These are phyloP conservation scores for Coniophora puteana DNA, from an alignment of 1,284 basidiomycete genomes.

Conservation along the genomic window DNA sequence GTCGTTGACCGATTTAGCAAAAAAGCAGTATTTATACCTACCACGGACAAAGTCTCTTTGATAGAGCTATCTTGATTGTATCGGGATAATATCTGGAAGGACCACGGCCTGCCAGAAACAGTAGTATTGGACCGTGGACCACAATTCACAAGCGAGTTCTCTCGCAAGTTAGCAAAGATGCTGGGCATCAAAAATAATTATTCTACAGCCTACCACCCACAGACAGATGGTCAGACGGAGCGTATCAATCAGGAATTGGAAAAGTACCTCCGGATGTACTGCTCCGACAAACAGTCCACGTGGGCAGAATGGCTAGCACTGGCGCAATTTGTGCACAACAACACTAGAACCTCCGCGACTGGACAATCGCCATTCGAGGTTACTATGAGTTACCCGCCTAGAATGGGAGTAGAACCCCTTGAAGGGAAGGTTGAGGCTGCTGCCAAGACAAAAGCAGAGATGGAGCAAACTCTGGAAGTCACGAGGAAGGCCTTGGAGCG, in stretches of 20 bases:
- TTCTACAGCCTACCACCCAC: conserved; percentile 14
- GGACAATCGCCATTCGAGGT: conserved; percentile 32
- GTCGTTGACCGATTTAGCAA: conserved; percentile 37
- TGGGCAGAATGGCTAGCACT: conserved; percentile 32
- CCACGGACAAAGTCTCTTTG: conserved; percentile 20
- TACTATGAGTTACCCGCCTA: conserved; percentile 31
- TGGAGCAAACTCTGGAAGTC: too few species aligned
- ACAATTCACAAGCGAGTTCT: too few species aligned
- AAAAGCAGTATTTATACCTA: conserved; percentile 31
- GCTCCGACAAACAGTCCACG: conserved; percentile 32
- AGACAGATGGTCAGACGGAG: conserved; percentile 33
- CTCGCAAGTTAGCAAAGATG: too few species aligned
- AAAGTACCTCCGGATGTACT: conserved; percentile 30
- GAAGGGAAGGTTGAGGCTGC: neutral
- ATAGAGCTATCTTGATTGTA: conserved; percentile 15
- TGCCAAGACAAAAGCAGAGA: neutral
- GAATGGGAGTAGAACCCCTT: conserved; percentile 4
- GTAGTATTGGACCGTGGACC: neutral
- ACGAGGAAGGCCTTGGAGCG: neutral
- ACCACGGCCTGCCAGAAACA: neutral
- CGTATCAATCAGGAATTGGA: conserved; percentile 37
- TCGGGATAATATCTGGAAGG: neutral
- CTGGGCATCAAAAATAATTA: conserved; percentile 15
- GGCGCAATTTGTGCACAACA: neutral
- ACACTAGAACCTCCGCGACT: conserved; percentile 6